phyloP scores from a whole-genome alignment of 2,329 filamentous ascomycete species.

The Sporothrix pallida region DNA sequence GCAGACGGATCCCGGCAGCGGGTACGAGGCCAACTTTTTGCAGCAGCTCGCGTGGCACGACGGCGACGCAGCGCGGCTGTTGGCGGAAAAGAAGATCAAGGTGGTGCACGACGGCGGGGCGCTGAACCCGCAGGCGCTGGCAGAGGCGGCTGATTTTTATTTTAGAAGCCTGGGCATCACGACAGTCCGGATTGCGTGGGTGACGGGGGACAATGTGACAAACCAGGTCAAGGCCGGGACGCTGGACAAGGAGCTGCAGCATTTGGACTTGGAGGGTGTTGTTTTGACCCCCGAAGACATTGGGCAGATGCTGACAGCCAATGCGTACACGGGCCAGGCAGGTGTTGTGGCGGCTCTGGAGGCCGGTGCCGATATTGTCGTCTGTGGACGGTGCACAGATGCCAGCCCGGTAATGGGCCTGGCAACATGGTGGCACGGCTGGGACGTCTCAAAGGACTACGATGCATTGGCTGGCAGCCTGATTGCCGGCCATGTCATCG shows the following conservation, averaged over 20 bases:
- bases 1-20: conserved; percentile 39
- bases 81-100: conserved; percentile 53
- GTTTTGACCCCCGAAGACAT: background rate
- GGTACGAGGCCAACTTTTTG: conserved; percentile 44
- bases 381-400: conserved; percentile 51
- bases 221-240: background rate
- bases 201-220: conserved; percentile 52
- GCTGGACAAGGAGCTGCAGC: background rate
- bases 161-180: conserved; percentile 30
- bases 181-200: conserved; percentile 51
- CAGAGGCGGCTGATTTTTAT: conserved; percentile 40
- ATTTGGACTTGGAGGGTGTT: conserved; percentile 9
- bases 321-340: conserved; percentile 59
- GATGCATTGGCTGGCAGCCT: conserved; percentile 57
- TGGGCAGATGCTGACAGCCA: conserved; percentile 44
- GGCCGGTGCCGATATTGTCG: conserved; percentile 52
- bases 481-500: conserved; percentile 59
- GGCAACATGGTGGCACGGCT: conserved; percentile 61
- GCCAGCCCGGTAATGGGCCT: conserved; percentile 60
- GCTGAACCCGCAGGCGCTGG: conserved; percentile 56
- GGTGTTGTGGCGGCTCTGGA: conserved; percentile 53
- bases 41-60: conserved; percentile 40
- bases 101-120: conserved; percentile 57
- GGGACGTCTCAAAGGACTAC: conserved; percentile 52
- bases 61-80: conserved; percentile 37